Conservation (phyloP, 768 basidiomycete genomes). For the Leccinum boreale region DNA sequence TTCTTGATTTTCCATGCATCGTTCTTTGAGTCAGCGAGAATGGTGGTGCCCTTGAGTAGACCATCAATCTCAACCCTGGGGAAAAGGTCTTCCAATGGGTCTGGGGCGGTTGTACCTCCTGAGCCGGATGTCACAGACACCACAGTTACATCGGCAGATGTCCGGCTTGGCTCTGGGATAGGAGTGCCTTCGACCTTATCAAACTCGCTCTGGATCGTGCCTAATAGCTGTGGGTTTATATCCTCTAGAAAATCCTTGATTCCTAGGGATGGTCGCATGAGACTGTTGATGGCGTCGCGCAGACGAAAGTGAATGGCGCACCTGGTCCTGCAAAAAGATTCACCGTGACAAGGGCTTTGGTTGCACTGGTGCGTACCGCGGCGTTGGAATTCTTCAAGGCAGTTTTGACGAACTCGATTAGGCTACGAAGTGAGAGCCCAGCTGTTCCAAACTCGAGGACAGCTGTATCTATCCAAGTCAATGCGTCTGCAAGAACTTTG, state of each 20-base stretch:
- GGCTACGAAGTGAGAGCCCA: conserved; percentile 73
- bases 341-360: conserved; percentile 87
- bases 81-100: conserved; percentile 91
- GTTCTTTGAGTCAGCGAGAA: conserved; percentile 80
- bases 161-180: conserved; percentile 74
- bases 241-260: conserved; percentile 93
- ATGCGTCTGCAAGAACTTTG: conserved; percentile 89
- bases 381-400: conserved; percentile 93
- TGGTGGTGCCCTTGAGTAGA: conserved; percentile 77
- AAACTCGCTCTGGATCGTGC: conserved; percentile 88
- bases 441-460: conserved; percentile 89
- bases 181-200: conserved; percentile 82
- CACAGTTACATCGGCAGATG: conserved; percentile 69
- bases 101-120: conserved; percentile 40
- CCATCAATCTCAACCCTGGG: conserved; percentile 92
- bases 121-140: conserved; percentile 42
- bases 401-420: conserved; percentile 89
- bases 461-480: conserved; percentile 84
- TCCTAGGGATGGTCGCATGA: conserved; percentile 44
- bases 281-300: neutral
- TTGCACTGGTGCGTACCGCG: conserved; percentile 88
- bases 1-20: conserved; percentile 98
- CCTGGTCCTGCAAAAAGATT: conserved; percentile 89
- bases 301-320: conserved; percentile 32
- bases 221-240: conserved; percentile 87